Evolutionary conservation across 208 protist species (phyloP), one percentile per base, ranked within the genome.

Genomic region (Entamoeba dispar): DNA sequence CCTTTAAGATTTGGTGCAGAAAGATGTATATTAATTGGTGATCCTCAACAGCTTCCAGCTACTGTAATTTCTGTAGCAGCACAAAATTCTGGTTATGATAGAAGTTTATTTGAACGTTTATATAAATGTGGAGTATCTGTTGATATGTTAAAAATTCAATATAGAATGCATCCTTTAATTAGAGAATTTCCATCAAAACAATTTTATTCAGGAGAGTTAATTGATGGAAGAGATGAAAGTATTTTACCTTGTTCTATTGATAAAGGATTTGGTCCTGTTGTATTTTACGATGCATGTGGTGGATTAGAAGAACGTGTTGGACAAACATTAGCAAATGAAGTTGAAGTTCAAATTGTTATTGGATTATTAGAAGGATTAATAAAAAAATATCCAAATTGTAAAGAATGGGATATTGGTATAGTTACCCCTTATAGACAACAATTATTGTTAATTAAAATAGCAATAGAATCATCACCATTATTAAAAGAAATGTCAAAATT

Each of bases 11-110:
- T 97, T 34, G 94, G 96, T 31, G 95, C 93, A 49, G 92, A 94
- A 31, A 95, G 94, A 77, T 96, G 94, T 43, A 94, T 97, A 38
- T 93, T 98, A 49, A 96, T 97, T 31, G 97, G 97, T 15, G 97
- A 98, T 95, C 96, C 95, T 14, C 95, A 96, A 92, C 97, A 98
- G 95, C 94, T 98, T 93, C 97, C 97, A 95, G 96, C 97, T 15
- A 98, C 97, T 19, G 94, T 98, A 50, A 94, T 97, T 6, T 91
- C 77, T 17, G 8, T n/a, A 19, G 15, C 10, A 10, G n/a, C 27
- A 17, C n/a, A 49, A 49, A 86, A 27, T 8, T 86, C 17, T 22
- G 27, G 27, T 27, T 86, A 86, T 22, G 27, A 86, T 10, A 15
- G 31, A 86, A 91, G 77, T 91, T 15, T 49, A 17, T 91, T 91